These are phyloP conservation scores for Nicotiana rustica DNA, from an alignment of 305 asterid genomes.

Conservation along the genomic window DNA sequence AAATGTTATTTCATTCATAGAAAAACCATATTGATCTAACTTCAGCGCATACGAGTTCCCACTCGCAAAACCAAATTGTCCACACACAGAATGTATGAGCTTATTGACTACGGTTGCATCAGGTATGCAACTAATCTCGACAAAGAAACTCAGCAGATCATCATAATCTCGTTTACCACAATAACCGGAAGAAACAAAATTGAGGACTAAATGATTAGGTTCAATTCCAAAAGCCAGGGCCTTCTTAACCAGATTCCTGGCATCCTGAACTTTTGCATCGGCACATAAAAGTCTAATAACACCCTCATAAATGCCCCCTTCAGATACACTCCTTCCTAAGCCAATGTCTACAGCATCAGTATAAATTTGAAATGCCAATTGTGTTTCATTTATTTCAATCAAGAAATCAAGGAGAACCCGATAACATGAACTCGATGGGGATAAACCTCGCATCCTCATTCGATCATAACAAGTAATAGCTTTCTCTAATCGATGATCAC, in stretches of 20 bases:
- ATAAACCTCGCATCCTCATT: conserved; percentile 69
- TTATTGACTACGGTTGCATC: conserved; percentile 60
- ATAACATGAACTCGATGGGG: conserved; percentile 66
- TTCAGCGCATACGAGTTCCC: conserved; percentile 61
- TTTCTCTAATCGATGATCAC: conserved; percentile 59
- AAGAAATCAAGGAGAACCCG: conserved; percentile 53
- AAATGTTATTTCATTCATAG: conserved; percentile 62
- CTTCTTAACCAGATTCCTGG: conserved; percentile 70
- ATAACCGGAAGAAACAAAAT: conserved; percentile 64
- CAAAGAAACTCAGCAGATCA: conserved; percentile 73
- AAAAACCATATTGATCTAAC: conserved; percentile 65
- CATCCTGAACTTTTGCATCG: conserved; percentile 82
- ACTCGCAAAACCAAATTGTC: conserved; percentile 58
- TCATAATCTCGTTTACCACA: conserved; percentile 84
- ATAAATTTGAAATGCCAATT: conserved; percentile 54
- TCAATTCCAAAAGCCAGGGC: conserved; percentile 47
- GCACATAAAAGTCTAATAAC: conserved; percentile 67
- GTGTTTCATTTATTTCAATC: conserved; percentile 58
- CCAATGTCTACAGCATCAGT: conserved; percentile 59
- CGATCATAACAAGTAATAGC: conserved; percentile 61
- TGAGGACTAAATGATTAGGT: conserved; percentile 55
- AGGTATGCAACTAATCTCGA: conserved; percentile 58
- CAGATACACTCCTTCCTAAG: conserved; percentile 50
- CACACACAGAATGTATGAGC: conserved; percentile 64
- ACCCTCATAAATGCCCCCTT: conserved; percentile 54